Percentiles rank a stretch among this genome's conserved stretches.
Conservation (phyloP, 1,139 yeast species). For the Sugiyamaella xylanicola region DNA sequence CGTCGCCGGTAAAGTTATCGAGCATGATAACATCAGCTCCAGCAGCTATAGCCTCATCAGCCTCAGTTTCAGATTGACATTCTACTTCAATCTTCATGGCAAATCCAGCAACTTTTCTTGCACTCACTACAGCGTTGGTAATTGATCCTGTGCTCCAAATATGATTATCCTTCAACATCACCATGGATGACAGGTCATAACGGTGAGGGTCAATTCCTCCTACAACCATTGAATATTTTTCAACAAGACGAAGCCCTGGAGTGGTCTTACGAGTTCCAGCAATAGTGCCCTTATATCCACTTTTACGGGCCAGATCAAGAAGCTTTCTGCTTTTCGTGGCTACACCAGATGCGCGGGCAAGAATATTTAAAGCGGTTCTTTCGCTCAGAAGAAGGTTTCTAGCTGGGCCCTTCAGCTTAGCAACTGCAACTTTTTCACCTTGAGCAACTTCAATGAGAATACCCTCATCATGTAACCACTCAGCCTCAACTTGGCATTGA, state of each 20-base stretch:
- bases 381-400: constrained; percentile 79
- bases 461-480: constrained; percentile 79
- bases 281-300: constrained; percentile 80
- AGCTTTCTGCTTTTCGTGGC: constrained; percentile 72
- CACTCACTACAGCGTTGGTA: constrained; percentile 75
- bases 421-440: constrained; percentile 68
- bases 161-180: constrained; percentile 94
- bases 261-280: constrained; percentile 99
- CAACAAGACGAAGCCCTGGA: constrained; percentile 85
- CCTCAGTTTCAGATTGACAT: constrained; percentile 79
- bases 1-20: constrained; percentile 79
- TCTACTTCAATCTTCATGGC: constrained; percentile 91
- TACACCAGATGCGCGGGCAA: constrained; percentile 84
- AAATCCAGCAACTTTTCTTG: constrained; percentile 83
- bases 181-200: constrained; percentile 90
- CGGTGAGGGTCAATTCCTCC: constrained; percentile 96
- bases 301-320: constrained; percentile 59
- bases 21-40: constrained; percentile 97
- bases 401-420: constrained; percentile 77
- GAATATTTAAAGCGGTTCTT: constrained; percentile 78
- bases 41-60: constrained; percentile 87
- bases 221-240: constrained; percentile 91
- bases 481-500: constrained; percentile 70
- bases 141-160: constrained; percentile 91
- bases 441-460: constrained; percentile 53